These are phyloP conservation scores for Zasmidium angulare DNA, from an alignment of 2,329 filamentous ascomycete species.

Conservation along the genomic window DNA sequence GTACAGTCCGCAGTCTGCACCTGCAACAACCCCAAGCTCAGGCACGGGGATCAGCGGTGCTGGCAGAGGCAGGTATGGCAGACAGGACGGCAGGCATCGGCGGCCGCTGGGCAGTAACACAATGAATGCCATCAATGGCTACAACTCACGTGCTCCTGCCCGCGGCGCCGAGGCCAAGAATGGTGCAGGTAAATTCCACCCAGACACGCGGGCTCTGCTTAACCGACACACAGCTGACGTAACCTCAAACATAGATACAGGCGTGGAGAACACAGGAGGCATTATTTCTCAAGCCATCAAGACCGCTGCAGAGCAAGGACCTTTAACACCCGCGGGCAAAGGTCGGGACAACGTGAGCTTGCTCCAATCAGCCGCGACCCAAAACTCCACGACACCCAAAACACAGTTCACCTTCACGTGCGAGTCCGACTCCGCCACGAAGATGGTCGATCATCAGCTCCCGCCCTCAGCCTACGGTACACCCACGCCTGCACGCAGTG, in stretches of 20 bases:
- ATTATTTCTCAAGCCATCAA: constrained; percentile 93
- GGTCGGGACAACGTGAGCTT: constrained; percentile 73
- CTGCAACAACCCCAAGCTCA: constrained; percentile 38
- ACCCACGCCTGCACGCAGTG: constrained; percentile 18
- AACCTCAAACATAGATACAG: constrained; percentile 47
- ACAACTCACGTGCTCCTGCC: constrained; percentile 28
- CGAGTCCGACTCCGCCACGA: constrained; percentile 81
- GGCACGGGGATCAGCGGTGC: constrained; percentile 77
- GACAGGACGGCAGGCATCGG: constrained; percentile 47
- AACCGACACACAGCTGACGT: constrained; percentile 17
- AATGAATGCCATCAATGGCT: constrained; percentile 43
- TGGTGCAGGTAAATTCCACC: constrained; percentile 23
- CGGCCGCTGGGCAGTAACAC: constrained; percentile 44
- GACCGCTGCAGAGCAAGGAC: constrained; percentile 71
- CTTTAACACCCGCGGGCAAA: constrained; percentile 59
- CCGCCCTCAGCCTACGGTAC: constrained; percentile 17
- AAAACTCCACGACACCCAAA: constrained; percentile 61
- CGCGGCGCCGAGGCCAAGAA: constrained; percentile 21
- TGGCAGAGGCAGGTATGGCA: constrained; percentile 79
- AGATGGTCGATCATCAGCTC: constrained; percentile 54
- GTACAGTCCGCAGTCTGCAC: constrained; percentile 55
- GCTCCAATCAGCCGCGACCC: constrained; percentile 60
- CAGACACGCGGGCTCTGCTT: constrained; percentile 7
- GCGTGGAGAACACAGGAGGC: constrained; percentile 48
- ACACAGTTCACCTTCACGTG: constrained; percentile 97